Percentiles rank a stretch among this genome's conserved stretches.
These are phyloP conservation scores for Climacium dendroides DNA, from an alignment of 225 moss, liverwort and hornwort genomes.

Conservation along the genomic window DNA sequence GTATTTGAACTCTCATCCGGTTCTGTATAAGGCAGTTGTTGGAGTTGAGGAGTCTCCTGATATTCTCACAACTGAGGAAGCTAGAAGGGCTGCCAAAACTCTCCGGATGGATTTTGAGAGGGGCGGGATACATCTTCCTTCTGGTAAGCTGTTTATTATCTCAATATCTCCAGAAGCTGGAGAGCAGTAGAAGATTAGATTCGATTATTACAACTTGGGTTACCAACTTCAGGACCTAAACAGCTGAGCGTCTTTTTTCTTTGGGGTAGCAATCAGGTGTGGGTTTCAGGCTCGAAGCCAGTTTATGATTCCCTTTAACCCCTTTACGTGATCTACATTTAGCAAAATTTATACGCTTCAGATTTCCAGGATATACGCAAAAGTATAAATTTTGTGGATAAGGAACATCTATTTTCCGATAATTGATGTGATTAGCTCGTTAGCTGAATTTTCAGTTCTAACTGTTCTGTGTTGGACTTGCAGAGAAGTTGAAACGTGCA, in stretches of 20 bases:
- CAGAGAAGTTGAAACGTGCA: constrained; percentile 92
- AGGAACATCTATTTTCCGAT: background rate
- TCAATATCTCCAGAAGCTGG: background rate
- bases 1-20: constrained; percentile 91
- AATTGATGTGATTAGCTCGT: background rate
- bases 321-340: background rate
- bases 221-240: background rate
- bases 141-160: constrained; percentile 33
- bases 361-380: background rate
- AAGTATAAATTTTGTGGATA: background rate
- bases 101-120: constrained; percentile 96
- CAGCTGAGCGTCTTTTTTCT: background rate
- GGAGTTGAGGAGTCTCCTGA: constrained; percentile 78
- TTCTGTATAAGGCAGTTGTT: constrained; percentile 92
- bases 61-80: constrained; percentile 70
- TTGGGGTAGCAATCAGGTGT: background rate
- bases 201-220: background rate
- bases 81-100: constrained; percentile 83
- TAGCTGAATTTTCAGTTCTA: background rate
- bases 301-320: background rate
- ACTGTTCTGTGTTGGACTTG: background rate
- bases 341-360: background rate
- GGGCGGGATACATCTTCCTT: constrained; percentile 94
- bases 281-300: background rate
- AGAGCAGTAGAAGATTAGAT: background rate